Conservation (phyloP, 208 protist species). For the Crithidia sp. region DNA sequence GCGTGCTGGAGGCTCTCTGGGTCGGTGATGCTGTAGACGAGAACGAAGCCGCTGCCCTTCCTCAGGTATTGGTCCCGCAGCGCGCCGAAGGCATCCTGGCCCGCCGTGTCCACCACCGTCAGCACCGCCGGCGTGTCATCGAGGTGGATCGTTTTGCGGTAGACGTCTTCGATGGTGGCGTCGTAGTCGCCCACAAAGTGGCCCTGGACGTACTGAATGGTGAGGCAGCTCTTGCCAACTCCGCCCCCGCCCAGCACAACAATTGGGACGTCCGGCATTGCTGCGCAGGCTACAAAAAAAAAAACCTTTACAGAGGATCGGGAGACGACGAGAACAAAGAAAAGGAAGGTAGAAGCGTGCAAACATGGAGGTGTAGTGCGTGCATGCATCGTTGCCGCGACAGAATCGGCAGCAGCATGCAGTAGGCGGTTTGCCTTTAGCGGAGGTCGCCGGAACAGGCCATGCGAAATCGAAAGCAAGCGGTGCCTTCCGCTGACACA, state of each 20-base stretch:
- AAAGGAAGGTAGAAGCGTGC: neutral
- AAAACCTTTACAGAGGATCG: neutral
- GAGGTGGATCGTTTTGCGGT: conserved; percentile 69
- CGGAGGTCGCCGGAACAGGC: too few species aligned
- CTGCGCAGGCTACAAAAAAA: neutral
- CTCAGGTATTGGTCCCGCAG: conserved; percentile 65
- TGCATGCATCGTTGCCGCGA: too few species aligned
- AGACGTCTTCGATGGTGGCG: conserved; percentile 86
- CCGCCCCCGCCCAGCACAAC: conserved; percentile 61
- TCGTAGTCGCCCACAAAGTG: conserved; percentile 75
- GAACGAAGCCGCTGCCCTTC: conserved; percentile 56
- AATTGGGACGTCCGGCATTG: conserved; percentile 51
- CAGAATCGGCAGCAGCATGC: too few species aligned
- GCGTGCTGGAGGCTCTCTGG: conserved; percentile 69
- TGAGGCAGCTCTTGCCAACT: conserved; percentile 78
- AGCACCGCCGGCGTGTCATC: conserved; percentile 83
- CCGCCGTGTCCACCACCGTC: conserved; percentile 93
- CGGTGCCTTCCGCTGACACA: too few species aligned
- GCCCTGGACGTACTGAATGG: conserved; percentile 75
- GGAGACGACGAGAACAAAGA: neutral
- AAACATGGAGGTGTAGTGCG: too few species aligned
- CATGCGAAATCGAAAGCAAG: too few species aligned
- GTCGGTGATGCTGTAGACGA: conserved; percentile 84
- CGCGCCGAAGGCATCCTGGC: conserved; percentile 91
- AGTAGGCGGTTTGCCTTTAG: too few species aligned